A percentile compares a stretch with the other conserved stretches of the same genome.
Conservation (phyloP, 1,284 basidiomycete species). For the Papiliotrema nemorosa region DNA sequence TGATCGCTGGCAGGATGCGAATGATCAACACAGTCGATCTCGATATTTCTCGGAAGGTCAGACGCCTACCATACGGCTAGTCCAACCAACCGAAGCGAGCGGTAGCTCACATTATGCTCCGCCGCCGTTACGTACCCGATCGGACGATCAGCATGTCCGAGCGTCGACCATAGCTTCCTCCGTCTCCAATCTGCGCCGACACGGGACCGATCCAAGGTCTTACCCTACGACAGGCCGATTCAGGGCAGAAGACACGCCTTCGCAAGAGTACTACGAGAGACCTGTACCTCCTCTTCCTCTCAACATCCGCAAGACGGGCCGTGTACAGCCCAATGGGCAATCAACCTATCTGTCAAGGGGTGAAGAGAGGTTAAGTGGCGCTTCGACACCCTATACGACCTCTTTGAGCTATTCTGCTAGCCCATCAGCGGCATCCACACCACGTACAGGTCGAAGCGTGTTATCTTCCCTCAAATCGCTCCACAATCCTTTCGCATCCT, state of each 20-base stretch:
- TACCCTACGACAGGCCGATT: conserved; percentile 1
- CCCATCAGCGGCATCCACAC: neutral
- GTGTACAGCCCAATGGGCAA: neutral
- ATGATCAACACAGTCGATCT: neutral
- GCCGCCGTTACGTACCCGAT: conserved; percentile 7
- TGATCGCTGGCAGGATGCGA: neutral
- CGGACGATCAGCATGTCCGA: conserved; percentile 12
- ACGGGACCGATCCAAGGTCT: conserved; percentile 16
- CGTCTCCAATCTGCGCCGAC: conserved; percentile 9
- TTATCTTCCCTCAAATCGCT: conserved; percentile 12
- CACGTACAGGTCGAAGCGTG: conserved; percentile 5
- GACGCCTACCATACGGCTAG: conserved; percentile 5
- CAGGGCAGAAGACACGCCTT: neutral
- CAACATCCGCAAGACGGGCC: conserved; percentile 4
- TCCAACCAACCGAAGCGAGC: neutral
- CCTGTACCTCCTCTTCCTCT: conserved; percentile 21
- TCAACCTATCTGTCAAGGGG: conserved; percentile 1
- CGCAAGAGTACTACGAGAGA: conserved; percentile 7
- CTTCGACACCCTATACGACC: conserved; percentile 8
- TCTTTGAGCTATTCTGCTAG: neutral
- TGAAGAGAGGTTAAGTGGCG: neutral
- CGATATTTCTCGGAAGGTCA: neutral
- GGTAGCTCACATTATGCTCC: conserved; percentile 7
- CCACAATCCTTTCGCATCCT: conserved; percentile 10
- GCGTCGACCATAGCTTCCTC: conserved; percentile 1